Evolutionary conservation across 2,329 filamentous ascomycete genomes (phyloP), one percentile per base, ranked within the genome.

Genomic region (Ceratocystis smalleyi): DNA sequence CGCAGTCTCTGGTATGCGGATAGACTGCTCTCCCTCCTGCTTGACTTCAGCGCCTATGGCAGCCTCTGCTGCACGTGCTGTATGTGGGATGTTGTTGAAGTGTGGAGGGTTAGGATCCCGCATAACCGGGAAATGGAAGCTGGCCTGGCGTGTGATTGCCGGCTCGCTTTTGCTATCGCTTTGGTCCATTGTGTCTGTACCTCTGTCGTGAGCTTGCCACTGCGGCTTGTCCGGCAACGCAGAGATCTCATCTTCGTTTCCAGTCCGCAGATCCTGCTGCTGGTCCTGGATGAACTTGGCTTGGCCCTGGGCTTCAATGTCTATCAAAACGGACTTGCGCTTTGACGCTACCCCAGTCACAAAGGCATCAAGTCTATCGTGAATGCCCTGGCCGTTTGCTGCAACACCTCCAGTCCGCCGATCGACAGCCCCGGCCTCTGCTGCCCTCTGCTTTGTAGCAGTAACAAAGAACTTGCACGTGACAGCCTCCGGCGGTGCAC

Each of bases 401-500:
- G 86, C 86, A 70, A 86, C 74, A 51, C 72, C 68, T 5, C 70
- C 70, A 59, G 71, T 68, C 6, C 49, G 43, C 8, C 59, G 57
- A 24, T 64, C 68, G 57, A 70, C 66, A 68, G 74, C 71, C 43
- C 73, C 68, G 32, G 47, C 10, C 27, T 59, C 49, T 15, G 43
- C 67, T 43, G 32, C 32, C 15, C 61, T 63, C 61, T 68, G 65
- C 69, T 88, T 86, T 6, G 90, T 82, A 0, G 87, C 84, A 0
- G 92, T 97, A 69, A 96, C 88, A 75, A 90, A 96, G 78, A 96
- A 96, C 73, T 95, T 91, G 77, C 91, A 96, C 27, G 88, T 89
- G 7, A 96, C 88, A 35, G 88, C 87, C 71, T 94, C 89, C 0
- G 89, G 88, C 1, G 92, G 92, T 8, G 92, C 91, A 61, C 85